Evolutionary conservation across 805 yeast genomes (phyloP).

Genomic region (Kuraishia capsulata): DNA sequence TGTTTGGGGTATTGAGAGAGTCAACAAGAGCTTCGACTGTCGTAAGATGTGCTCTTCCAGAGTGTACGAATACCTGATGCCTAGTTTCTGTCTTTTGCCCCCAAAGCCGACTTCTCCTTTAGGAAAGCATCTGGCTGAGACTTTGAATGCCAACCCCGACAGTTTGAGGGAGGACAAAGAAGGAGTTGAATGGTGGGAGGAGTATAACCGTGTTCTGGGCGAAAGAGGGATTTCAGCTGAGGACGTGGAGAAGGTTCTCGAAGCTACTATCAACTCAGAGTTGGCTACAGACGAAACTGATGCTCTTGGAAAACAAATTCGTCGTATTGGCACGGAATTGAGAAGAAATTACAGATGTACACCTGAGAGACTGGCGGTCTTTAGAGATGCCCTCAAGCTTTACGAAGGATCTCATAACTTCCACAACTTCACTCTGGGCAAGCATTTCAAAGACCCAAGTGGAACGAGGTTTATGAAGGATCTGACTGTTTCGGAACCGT

Average conservation of each 20-base stretch:
- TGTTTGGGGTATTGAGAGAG: slow-evolving; percentile 87
- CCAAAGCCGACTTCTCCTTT: slow-evolving; percentile 76
- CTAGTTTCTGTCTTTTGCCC: slow-evolving; percentile 82
- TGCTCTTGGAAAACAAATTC: slow-evolving; percentile 37
- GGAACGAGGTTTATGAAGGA: slow-evolving; percentile 77
- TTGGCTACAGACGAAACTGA: slow-evolving; percentile 24
- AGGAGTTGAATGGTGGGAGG: slow-evolving; percentile 67
- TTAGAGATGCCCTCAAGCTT: slow-evolving; percentile 60
- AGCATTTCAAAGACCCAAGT: slow-evolving; percentile 77
- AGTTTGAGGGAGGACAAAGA: slow-evolving; percentile 52
- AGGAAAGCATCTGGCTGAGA: slow-evolving; percentile 51
- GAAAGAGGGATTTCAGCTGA: slow-evolving; percentile 30
- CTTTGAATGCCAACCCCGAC: slow-evolving; percentile 41
- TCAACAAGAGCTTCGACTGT: slow-evolving; percentile 88
- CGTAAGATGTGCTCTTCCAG: slow-evolving; percentile 94
- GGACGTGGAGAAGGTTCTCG: slow-evolving; percentile 25
- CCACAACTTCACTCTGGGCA: slow-evolving; percentile 31
- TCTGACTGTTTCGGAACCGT: slow-evolving; percentile 76
- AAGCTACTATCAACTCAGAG: slow-evolving; percentile 25
- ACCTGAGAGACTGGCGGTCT: slow-evolving; percentile 45
- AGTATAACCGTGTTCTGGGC: slow-evolving; percentile 27
- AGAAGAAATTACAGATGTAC: slow-evolving; percentile 67
- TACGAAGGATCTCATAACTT: slow-evolving; percentile 89
- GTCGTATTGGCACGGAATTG: slow-evolving; percentile 53
- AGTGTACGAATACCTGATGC: slow-evolving; percentile 87